Evolutionary conservation across 2,329 filamentous ascomycete species (phyloP), one percentile per base, ranked within the genome.

Genomic region (Hymenoscyphus scutula): DNA sequence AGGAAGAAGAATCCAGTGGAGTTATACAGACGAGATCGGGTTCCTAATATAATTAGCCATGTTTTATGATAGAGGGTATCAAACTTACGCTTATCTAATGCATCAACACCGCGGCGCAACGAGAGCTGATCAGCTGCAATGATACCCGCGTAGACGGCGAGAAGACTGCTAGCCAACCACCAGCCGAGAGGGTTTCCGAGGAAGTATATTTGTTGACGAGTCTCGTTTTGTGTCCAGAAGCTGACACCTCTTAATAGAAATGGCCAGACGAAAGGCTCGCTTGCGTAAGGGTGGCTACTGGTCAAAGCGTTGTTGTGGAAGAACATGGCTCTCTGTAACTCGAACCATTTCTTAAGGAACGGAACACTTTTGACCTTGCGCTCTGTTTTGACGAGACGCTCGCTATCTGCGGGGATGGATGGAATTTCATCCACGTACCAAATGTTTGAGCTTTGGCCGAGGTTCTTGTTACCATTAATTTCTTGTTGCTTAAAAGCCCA

Each of bases 1-100:
- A 99, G 85, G 86, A 97, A 98, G 82, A 99, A 96, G 85, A 99
- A 99, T 27, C 95, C 95, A 0, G 95, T 98, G 60, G 92, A 97
- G 82, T 98, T 98, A 80, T 99, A 99, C 57, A 99, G 84, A 67
- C 93, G 92, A 27, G 91, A 93, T 68, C 95, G 93, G 32, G 95
- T 92, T 68, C 92, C 92, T 89, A 34, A 25, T 27, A 25, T 27
- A 34, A 13, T 54, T 53, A 57, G 38, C 3, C 17, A 32, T 25
- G 30, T 8, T 27, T 30, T 13, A 15, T 48, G 3, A 58, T 30
- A 41, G 38, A 51, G 32, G 13, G 32, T 53, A n/a, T n/a, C 48
- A 55, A 62, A 89, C 92, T 88, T 84, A 95, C 94, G 92, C 75
- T 89, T 87, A 78, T 98, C 95, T 62, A 99, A 80, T 53, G 94